A percentile compares a stretch with the other conserved stretches of the same genome.
These are phyloP conservation scores for Russula olivacea DNA, from an alignment of 768 basidiomycete genomes.

Conservation along the genomic window DNA sequence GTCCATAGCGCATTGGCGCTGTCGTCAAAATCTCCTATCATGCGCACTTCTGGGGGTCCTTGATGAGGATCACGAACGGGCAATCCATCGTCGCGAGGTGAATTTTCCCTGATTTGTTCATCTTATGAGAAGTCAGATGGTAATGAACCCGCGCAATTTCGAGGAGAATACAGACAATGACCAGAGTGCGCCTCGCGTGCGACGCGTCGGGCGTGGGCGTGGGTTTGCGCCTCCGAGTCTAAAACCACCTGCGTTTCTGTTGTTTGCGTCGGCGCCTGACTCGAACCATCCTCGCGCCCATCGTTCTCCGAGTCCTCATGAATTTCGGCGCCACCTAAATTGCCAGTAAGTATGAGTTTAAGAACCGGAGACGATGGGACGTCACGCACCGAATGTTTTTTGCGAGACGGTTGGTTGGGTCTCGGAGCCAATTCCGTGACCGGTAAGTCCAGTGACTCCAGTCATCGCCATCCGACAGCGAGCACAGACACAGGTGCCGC, in stretches of 20 bases:
- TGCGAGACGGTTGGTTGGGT: not conserved
- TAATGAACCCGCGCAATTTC: not conserved
- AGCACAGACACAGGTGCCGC: not conserved
- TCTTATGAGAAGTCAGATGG: not conserved
- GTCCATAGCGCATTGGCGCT: slow-evolving; percentile 38
- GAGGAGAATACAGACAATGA: not conserved
- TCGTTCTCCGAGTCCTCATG: too few relatives aligned
- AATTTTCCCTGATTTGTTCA: not conserved
- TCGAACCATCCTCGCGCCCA: not conserved
- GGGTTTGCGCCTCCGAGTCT: not conserved
- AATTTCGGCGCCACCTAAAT: too few relatives aligned
- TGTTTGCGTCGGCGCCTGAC: not conserved
- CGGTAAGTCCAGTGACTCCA: not conserved
- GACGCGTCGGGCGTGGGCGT: not conserved
- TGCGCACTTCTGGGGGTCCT: not conserved
- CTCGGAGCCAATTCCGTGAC: not conserved
- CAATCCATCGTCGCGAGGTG: not conserved
- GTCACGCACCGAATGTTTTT: too few relatives aligned
- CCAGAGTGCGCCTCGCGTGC: not conserved
- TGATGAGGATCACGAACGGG: not conserved
- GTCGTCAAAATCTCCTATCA: slow-evolving; percentile 30
- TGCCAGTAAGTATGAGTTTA: too few relatives aligned
- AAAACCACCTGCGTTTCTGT: too few relatives aligned
- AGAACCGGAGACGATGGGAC: too few relatives aligned
- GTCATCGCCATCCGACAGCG: not conserved